Base-by-base conservation (phyloP, 768 basidiomycete genomes). In the Amanita polypyramis region DNA sequence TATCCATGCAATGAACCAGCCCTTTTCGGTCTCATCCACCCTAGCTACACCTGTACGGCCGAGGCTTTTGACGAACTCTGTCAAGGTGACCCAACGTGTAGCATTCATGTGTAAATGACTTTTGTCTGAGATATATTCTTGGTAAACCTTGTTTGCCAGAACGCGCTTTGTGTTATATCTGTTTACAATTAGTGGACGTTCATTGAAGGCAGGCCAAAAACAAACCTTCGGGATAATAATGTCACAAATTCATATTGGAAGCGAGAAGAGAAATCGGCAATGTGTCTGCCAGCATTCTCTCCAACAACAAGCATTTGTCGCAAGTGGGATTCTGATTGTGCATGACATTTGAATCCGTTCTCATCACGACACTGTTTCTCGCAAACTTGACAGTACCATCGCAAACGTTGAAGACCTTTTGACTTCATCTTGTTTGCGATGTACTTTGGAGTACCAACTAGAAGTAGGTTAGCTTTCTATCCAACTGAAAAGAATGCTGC, bases 321-420 rank as follows among this genome's bases (percentile, higher is more conserved):
- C 30, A 98, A 70, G 67, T 99, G 96, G 1, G 83, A 74, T 64
- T 95, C 92, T 25, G 88, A 89, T 46, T 78, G 76, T 12, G 82
- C 77, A 62, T 97, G 93, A 63, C 91, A 94, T 67, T 96, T 96
- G 79, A 98, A 99, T 14, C 94, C 96, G 65, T 99, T 99, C 70
- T 98, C 96, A 65, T 98, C 89, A 62, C 94, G 74, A 64, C 95
- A 98, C 66, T 98, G 95, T 63, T 99, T 99, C 75, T 97, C 70
- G 77, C 96, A 98, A 55, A 98, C 90, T 74, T 99, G 95, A 60
- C 95, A 98, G 68, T 89, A 99, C 95, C 94, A 98, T 53, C 94
- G 78, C 54, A 98, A 78, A 59, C 92, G 81, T 65, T 96, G 95
- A 42, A 95, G 73, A 57, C 93, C 95, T 61, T 97, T 97, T 50